Conservation (phyloP, 768 basidiomycete genomes). For the Galerina sulciceps region DNA sequence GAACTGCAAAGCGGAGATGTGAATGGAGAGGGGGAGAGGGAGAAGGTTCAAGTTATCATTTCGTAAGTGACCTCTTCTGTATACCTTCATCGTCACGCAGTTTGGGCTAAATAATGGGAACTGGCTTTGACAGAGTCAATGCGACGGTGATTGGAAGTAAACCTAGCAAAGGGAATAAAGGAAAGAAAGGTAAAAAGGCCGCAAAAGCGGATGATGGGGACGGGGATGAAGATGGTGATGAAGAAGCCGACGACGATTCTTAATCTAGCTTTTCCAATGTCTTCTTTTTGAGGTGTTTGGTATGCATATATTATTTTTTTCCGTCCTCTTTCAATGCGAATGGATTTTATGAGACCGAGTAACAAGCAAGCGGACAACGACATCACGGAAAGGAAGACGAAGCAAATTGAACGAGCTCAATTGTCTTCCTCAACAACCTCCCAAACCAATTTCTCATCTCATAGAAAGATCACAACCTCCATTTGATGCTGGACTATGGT, state of each 20-base stretch:
- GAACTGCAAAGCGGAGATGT: slow-evolving; percentile 59
- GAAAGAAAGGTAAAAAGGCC: slow-evolving; percentile 27
- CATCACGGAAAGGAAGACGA: too few species aligned
- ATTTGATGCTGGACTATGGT: too few species aligned
- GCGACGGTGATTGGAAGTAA: slow-evolving; percentile 36
- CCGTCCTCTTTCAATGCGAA: too few species aligned
- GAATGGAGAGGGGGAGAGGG: slow-evolving; percentile 49
- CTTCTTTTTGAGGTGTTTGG: too few species aligned
- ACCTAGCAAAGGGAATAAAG: slow-evolving; percentile 27
- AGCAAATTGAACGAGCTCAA: too few species aligned
- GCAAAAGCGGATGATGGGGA: slow-evolving; percentile 25
- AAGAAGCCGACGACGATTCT: slow-evolving; percentile 4
- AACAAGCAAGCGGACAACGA: too few species aligned
- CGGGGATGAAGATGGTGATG: slow-evolving; percentile 16
- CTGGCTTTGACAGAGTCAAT: slow-evolving; percentile 58
- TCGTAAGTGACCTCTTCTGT: slow-evolving; percentile 51
- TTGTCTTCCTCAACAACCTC: too few species aligned
- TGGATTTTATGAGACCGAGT: too few species aligned
- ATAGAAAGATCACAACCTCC: too few species aligned
- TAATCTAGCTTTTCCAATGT: too few species aligned
- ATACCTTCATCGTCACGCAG: background rate
- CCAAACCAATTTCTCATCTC: too few species aligned
- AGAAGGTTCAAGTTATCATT: slow-evolving; percentile 75
- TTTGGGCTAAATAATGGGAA: slow-evolving; percentile 3
- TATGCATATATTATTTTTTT: too few species aligned